Evolutionary conservation across 1,284 basidiomycete species (phyloP).

Genomic region (Stereum hirsutum): DNA sequence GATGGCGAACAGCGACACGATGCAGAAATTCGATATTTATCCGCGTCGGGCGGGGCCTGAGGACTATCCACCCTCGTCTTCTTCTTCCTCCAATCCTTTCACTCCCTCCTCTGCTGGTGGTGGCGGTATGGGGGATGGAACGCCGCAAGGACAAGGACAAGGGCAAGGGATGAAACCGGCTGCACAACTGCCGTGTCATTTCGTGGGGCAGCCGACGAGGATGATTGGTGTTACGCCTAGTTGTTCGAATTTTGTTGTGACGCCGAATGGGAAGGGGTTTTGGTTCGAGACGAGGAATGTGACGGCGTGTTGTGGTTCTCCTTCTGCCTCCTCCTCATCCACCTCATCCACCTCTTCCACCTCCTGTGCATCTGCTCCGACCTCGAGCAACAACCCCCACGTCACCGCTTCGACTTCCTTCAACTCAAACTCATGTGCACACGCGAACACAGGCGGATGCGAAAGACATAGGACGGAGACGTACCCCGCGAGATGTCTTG

Average conservation of each 20-base stretch:
- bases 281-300: conserved; percentile 27
- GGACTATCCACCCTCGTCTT: neutral
- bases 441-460: too few relatives aligned
- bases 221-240: conserved; percentile 21
- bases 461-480: conserved; percentile 15
- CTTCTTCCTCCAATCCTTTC: neutral
- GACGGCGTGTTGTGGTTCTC: too few relatives aligned
- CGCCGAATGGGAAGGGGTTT: conserved; percentile 25
- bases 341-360: too few relatives aligned
- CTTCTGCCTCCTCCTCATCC: too few relatives aligned
- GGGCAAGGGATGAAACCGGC: too few relatives aligned
- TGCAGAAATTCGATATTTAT: conserved; percentile 22
- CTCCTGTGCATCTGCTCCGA: too few relatives aligned
- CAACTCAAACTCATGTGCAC: too few relatives aligned
- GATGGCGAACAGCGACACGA: conserved; percentile 14
- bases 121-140: too few relatives aligned
- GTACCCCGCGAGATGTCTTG: conserved; percentile 23
- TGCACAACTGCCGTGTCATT: conserved; percentile 15
- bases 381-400: too few relatives aligned
- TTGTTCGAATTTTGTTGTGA: conserved; percentile 18
- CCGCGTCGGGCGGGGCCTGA: conserved; percentile 15
- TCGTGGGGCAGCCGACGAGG: conserved; percentile 17
- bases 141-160: too few relatives aligned
- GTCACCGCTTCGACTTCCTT: too few relatives aligned
- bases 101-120: neutral